phyloP scores from a whole-genome alignment of 2,329 filamentous ascomycete genomes.

The Beauveria bassiana region DNA sequence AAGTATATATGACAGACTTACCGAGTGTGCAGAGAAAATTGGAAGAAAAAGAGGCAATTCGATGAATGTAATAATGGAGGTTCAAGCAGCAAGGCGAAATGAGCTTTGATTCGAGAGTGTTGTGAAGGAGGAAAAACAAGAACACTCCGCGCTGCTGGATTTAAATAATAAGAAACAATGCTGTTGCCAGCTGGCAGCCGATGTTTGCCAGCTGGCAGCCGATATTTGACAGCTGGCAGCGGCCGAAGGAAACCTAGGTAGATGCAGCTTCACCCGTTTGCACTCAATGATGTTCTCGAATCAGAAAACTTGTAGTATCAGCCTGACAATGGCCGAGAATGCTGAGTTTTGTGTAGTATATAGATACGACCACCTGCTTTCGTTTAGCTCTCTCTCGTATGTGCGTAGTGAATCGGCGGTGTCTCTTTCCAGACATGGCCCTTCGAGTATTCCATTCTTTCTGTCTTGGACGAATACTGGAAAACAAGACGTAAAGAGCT shows the following conservation, averaged over 20 bases:
- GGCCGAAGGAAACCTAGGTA: not conserved
- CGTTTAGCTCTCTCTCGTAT: too few species aligned
- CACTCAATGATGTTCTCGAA: not conserved
- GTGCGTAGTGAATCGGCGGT: too few species aligned
- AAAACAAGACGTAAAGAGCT: too few species aligned
- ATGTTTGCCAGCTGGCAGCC: not conserved
- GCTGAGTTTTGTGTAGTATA: too few species aligned
- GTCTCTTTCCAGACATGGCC: too few species aligned
- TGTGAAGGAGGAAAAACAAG: not conserved
- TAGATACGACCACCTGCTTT: too few species aligned
- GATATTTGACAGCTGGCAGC: not conserved
- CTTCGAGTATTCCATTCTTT: too few species aligned
- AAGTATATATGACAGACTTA: not conserved
- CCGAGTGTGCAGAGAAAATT: not conserved
- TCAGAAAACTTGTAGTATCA: too few species aligned
- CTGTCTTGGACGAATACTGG: too few species aligned
- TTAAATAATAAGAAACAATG: constrained; percentile 6
- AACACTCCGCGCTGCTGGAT: not conserved
- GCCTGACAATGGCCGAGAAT: too few species aligned
- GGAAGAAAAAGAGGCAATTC: not conserved
- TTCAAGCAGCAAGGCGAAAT: not conserved
- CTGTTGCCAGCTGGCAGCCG: not conserved
- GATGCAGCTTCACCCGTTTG: constrained; percentile 1
- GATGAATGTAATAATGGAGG: not conserved
- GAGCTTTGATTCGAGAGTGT: not conserved